These are phyloP conservation scores for Lactarius tabidus DNA, from an alignment of 768 basidiomycete species.

Conservation along the genomic window DNA sequence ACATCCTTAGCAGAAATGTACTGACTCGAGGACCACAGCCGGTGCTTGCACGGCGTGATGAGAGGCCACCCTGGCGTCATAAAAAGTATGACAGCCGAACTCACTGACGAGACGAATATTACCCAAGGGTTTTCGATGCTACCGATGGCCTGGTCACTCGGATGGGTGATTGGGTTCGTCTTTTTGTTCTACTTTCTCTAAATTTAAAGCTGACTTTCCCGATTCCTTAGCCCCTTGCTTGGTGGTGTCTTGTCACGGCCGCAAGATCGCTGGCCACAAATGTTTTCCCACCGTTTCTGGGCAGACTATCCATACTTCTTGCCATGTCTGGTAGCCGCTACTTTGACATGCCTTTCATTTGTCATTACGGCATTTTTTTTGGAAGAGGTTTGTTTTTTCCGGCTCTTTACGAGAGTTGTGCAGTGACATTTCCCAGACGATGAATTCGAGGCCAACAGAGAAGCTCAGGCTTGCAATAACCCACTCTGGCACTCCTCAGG, in stretches of 20 bases:
- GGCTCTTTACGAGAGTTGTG: neutral
- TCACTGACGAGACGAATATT: neutral
- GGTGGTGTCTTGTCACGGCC: slow-evolving; percentile 28
- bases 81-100: neutral
- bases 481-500: neutral
- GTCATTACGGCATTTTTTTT: neutral
- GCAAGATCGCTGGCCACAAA: slow-evolving; percentile 20
- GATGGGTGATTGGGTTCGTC: slow-evolving; percentile 15
- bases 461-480: neutral
- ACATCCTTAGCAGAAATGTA: neutral
- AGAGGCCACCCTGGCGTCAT: neutral
- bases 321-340: slow-evolving; percentile 18
- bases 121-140: neutral
- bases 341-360: neutral
- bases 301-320: slow-evolving; percentile 27
- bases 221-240: slow-evolving; percentile 14
- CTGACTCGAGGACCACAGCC: neutral
- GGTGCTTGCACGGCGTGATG: neutral
- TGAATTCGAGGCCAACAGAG: neutral
- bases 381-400: neutral
- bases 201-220: neutral
- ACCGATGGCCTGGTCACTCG: neutral
- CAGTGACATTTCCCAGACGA: neutral
- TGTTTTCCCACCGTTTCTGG: slow-evolving; percentile 27
- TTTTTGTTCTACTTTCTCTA: neutral